Evolutionary conservation across 306 rosid genomes (phyloP), one percentile per base, ranked within the genome.

Genomic region (Dalbergia cultrata): DNA sequence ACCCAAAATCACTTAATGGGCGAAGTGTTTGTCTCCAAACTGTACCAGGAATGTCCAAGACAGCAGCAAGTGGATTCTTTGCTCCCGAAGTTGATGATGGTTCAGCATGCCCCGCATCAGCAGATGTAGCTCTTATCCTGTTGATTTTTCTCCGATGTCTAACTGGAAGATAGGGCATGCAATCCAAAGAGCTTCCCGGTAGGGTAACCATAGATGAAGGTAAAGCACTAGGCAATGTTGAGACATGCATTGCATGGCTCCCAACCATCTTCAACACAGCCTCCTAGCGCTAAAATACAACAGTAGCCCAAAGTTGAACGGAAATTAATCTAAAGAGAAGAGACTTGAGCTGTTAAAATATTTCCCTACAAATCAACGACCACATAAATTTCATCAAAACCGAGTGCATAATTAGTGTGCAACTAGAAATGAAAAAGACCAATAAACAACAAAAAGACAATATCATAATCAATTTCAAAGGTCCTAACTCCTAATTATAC

Each of bases 1-100:
- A 95, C 65, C 99, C 99, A 80, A 90, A 95, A 82, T 95, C 95
- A 76, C 90, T 86, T 85, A 95, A 54, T 11, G 99, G 98, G 56
- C 89, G 95, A 54, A 89, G 66, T 0, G 97, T 91, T 87, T 82
- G 88, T 92, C 79, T 89, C 99, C 97, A 93, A 72, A 93, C 8
- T 17, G 83, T 72, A 34, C 76, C 85, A 65, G 97, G 99, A 83
- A 83, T 86, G 74, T 93, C 93, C 57, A 91, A 81, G 70, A 93
- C 88, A 71, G 76, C 76, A 5, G 81, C 64, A 68, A 95, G 86
- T 6, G 90, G 91, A 82, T 86, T 91, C 86, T 69, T 87, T 74
- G 83, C 56, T 69, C 80, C 97, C 4, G 91, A 78, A 76, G 87
- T 33, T 56, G 97, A 85, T 6, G 92, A 83, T 3, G 83, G 90